Base-by-base conservation (phyloP, 164 flowering plant species). In the Annona cherimola region DNA sequence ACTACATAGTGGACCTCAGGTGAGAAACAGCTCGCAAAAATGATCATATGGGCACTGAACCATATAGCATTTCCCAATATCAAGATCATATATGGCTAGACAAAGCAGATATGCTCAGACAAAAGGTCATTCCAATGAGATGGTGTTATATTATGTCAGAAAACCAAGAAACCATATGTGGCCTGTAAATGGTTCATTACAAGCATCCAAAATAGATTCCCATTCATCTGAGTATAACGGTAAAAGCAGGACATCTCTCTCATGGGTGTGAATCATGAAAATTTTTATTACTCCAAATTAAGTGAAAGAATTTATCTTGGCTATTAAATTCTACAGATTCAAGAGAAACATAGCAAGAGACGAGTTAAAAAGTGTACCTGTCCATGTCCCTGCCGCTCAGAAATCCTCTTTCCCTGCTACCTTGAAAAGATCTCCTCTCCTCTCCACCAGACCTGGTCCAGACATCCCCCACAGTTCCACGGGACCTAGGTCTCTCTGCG, bases 401-500 rank as follows among this genome's bases (percentile, higher is more conserved):
- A 79, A 82, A 86, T 67, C 88, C 87, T 75, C 88, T 74, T 60
- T 83, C 92, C 76, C 84, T 79, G 73, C 84, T 82, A 69, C 89
- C 88, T 66, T 77, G 84, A 78, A 84, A 85, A 57, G 60, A 35
- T 80, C 86, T 83, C 72, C 89, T 81, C 39, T 87, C 91, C 66
- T 87, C 89, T 67, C 67, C 79, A 55, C 67, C 79, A 55, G 87
- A 78, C 75, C 90, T 86, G 35, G 81, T 19, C 91, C 93, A 85
- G 19, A 39, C 78, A 74, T 89, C 89, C 18, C 73, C 83, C 18
- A 71, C 83, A 1, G 76, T 76, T 54, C 96, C 92, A 73, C 87
- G 91, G 5, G 93, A 89, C 35, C 75, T 77, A 65, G 93, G 92
- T 73, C 93, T 82, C 40, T 87, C 93, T 69, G 62, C 62, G 64